These are phyloP conservation scores for Potentilla sterilis DNA, from an alignment of 306 rosid species.

Conservation along the genomic window DNA sequence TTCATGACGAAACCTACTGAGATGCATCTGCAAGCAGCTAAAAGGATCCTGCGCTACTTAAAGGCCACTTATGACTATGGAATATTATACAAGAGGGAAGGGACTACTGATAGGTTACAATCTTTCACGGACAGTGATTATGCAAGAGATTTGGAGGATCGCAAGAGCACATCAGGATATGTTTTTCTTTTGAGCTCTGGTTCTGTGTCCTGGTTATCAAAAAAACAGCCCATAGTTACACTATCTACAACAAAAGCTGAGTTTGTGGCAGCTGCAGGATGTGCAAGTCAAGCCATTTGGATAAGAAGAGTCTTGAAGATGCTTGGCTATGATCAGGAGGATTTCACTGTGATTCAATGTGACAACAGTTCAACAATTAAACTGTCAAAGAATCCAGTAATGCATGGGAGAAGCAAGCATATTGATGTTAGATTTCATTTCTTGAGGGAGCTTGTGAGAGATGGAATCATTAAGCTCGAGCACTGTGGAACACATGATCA, in stretches of 20 bases:
- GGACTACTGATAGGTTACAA: not conserved
- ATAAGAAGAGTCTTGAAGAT: not conserved
- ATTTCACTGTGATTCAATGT: too few species aligned
- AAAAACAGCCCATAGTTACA: not conserved
- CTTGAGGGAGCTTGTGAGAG: too few species aligned
- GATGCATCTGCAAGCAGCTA: too few species aligned
- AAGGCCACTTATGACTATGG: not conserved
- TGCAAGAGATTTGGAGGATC: not conserved
- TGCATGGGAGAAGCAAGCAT: too few species aligned
- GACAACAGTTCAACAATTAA: too few species aligned
- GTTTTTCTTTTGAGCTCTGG: not conserved
- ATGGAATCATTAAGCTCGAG: too few species aligned
- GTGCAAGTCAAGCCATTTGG: not conserved
- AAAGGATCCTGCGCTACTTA: too few species aligned
- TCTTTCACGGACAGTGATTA: not conserved
- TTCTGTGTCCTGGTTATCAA: not conserved
- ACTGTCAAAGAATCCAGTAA: too few species aligned
- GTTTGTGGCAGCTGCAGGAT: not conserved
- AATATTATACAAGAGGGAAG: not conserved
- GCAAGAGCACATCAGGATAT: not conserved
- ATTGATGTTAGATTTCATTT: too few species aligned
- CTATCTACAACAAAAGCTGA: not conserved
- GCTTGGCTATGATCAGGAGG: not conserved
- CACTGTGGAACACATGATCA: too few species aligned
- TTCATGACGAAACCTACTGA: too few species aligned